Evolutionary conservation across 2,329 filamentous ascomycete genomes (phyloP), one percentile per base, ranked within the genome.

Genomic region (Alternaria sp.): DNA sequence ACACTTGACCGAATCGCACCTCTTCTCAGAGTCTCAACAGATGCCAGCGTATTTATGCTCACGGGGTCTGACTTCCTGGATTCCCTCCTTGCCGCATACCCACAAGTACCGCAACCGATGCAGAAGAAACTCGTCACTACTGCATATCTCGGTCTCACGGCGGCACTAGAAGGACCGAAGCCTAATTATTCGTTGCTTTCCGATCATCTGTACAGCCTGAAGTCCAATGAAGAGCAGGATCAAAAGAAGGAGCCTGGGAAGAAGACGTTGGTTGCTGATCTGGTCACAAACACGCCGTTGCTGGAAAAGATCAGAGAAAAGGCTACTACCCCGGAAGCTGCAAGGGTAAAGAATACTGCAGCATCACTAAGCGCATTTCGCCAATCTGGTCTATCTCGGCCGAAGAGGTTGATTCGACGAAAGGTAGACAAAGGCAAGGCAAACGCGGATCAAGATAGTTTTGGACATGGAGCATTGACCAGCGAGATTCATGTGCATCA

Each of bases 51-150:
- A 6, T 82, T 91, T 66, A 88, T 97, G 68, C 85, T 96, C 67
- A 90, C 90, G 0, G 94, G 94, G 1, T 93, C 90, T 50, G 94
- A 97, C 77, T 94, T 95, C 67, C 78, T 97, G 21, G 94, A 97
- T 73, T 87, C 90, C 0, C 82, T 97, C 11, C 81, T 86, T 36
- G 80, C 80, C 49, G 88, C 88, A 61, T 93, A 89, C 76, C 83
- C 81, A 48, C 83, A 88, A 56, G 87, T 86, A 75, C 86, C 88
- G 56, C 84, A 85, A 23, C 65, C 72, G 17, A 83, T 93, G 41
- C 86, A 88, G 58, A 90, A 86, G 62, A 83, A 85, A 14, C 84
- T 96, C 29, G 83, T 93, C 45, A 87, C 90, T 1, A 89, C 90
- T 3, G 81, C 86, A 11, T 97, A 95, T 71, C 81, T 96, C 3